Percentiles rank a stretch among this genome's conserved stretches.
These are phyloP conservation scores for Camillea tinctor DNA, from an alignment of 2,329 filamentous ascomycete genomes.

Conservation along the genomic window DNA sequence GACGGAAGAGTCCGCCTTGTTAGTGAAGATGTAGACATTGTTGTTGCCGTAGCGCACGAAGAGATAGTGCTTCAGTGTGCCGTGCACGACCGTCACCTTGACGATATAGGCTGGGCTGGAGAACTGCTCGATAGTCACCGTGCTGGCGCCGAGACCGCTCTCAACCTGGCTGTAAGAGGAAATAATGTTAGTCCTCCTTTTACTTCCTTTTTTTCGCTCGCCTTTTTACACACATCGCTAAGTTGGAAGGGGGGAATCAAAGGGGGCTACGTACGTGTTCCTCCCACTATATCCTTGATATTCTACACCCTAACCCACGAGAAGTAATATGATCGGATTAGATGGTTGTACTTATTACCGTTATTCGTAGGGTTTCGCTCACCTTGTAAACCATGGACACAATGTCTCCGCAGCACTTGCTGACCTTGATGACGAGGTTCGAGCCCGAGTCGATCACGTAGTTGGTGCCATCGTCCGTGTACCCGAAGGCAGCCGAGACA, in stretches of 20 bases:
- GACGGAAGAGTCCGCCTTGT: slow-evolving; percentile 39
- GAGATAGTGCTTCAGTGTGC: slow-evolving; percentile 36
- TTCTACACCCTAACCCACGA: slow-evolving; percentile 26
- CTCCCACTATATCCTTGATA: slow-evolving; percentile 32
- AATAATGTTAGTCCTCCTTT: neutral
- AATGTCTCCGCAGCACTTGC: slow-evolving; percentile 36
- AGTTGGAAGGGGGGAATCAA: neutral
- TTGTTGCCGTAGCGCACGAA: slow-evolving; percentile 37
- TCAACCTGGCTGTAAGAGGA: slow-evolving; percentile 26
- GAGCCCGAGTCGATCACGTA: slow-evolving; percentile 38
- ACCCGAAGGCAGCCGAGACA: slow-evolving; percentile 39
- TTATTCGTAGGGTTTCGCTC: neutral
- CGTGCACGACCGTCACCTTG: slow-evolving; percentile 35
- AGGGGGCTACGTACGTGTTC: slow-evolving; percentile 20
- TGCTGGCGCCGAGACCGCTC: slow-evolving; percentile 31
- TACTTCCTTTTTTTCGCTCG: neutral
- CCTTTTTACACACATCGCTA: too few relatives aligned
- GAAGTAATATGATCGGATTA: too few relatives aligned
- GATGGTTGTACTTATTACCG: too few relatives aligned
- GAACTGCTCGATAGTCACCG: slow-evolving; percentile 28
- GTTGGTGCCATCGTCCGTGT: slow-evolving; percentile 37
- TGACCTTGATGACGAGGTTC: slow-evolving; percentile 34
- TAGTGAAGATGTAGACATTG: slow-evolving; percentile 43
- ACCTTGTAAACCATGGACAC: slow-evolving; percentile 24
- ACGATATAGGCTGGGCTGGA: slow-evolving; percentile 31